Evolutionary conservation across 139 green algal genomes (phyloP).

Genomic region (Coccomyxa sp.): DNA sequence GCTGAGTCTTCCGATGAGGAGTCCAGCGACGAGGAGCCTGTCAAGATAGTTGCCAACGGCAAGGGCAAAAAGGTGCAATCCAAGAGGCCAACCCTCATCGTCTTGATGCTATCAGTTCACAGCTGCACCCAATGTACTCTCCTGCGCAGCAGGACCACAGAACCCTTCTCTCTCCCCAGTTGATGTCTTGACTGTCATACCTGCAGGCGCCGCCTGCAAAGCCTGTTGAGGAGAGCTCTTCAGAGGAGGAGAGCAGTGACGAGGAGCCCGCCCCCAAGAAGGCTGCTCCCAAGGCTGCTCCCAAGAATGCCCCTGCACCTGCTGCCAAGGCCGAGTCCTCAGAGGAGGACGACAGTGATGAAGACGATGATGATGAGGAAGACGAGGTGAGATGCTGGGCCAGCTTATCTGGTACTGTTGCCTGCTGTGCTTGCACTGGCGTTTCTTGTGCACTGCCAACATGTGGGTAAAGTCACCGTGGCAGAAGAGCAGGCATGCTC

Average conservation of each 20-base stretch:
- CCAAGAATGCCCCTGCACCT: constrained; percentile 8
- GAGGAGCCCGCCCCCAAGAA: constrained; percentile 14
- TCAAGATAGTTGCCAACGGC: neutral
- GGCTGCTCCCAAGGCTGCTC: constrained; percentile 13
- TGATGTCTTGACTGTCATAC: neutral
- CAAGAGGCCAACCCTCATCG: no score
- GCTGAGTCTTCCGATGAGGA: neutral
- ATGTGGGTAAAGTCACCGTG: no score
- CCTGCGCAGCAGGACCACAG: no score
- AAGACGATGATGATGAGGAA: constrained; percentile 3
- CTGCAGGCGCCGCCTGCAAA: neutral
- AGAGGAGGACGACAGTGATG: constrained; percentile 12
- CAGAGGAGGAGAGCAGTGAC: constrained; percentile 22
- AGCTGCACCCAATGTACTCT: no score
- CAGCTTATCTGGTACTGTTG: no score
- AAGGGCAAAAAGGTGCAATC: no score
- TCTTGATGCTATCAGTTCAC: no score
- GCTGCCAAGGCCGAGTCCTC: constrained; percentile 13
- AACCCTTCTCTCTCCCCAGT: no score
- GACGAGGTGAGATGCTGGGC: no score
- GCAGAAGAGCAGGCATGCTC: no score
- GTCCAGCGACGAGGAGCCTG: constrained; percentile 12
- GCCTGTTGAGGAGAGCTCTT: constrained; percentile 9
- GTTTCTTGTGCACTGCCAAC: no score
- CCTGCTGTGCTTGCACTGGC: no score